Conservation (phyloP, 306 rosid genomes). For the Dryas drummondii region DNA sequence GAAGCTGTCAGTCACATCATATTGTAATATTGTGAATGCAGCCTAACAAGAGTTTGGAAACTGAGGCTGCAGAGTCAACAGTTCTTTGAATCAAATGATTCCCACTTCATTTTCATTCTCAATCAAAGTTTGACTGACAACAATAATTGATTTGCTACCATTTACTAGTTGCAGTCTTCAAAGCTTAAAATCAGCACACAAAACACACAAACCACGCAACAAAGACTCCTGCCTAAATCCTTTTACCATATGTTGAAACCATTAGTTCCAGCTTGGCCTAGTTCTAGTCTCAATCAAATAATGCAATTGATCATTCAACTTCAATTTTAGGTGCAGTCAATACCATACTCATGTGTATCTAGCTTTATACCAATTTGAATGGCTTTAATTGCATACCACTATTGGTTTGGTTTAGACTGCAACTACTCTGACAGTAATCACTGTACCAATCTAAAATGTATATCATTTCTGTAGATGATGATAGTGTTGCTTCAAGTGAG, state of each 20-base stretch:
- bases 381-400: neutral
- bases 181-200: neutral
- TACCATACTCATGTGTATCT: neutral
- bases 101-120: neutral
- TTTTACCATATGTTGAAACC: neutral
- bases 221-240: conserved; percentile 2
- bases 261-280: neutral
- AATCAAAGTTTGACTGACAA: neutral
- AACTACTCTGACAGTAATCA: neutral
- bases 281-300: neutral
- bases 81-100: neutral
- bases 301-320: neutral
- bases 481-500: neutral
- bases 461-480: neutral
- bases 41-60: neutral
- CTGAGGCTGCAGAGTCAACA: neutral
- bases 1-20: neutral
- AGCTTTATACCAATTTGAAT: no score
- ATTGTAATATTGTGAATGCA: no score
- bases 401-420: neutral
- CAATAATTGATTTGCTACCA: neutral
- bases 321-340: neutral
- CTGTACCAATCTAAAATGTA: neutral
- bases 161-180: neutral
- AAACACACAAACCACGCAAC: neutral